Base-by-base conservation (phyloP, 2,329 filamentous ascomycete genomes). In the Mycosphaerella sp. region DNA sequence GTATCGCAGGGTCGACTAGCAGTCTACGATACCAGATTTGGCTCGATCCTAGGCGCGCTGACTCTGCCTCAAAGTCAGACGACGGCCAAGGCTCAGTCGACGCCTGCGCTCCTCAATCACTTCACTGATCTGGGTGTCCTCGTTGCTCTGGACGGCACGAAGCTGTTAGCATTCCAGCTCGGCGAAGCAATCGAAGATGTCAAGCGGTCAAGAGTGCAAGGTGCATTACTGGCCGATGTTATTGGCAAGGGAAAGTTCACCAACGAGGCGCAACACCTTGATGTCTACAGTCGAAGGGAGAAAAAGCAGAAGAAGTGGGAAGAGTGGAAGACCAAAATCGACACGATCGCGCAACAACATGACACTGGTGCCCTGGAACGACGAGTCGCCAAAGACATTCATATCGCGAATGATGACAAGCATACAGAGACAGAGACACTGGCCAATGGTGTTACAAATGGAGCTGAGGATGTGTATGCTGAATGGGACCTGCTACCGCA, bases 11-110 rank as follows among this genome's bases (percentile, higher is more conserved):
- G 74, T 8, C 73, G 75, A 0, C 77, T 86, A 36, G 75, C 73
- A 37, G 73, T 87, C 12, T 86, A 85, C 65, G 88, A 89, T 66
- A 80, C 84, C 30, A 79, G 83, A 53, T 89, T 82, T 65, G 78
- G 71, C 46, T 77, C 77, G 5, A 56, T 74, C 3, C 70, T 78
- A 55, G 72, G 71, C 1, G 68, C 70, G 6, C 55, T 74, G 13
- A 58, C 68, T 4, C 54, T 76, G 21, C 18, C 36, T 12, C 21
- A 18, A 10, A 8, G 32, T 28, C 13, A 43, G 32, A 36, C 32
- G 6, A 6, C 27, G 27, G 13, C 12, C 17, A 39, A 25, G 44
- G 40, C 34, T 17, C 9, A 4, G n/a, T 40, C 39, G 3, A 39
- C 50, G 13, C 34, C 54, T 3, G 27, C 16, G 7, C 55, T 59